phyloP scores from a whole-genome alignment of 345 rosid genomes.

The Hibiscus mutabilis region DNA sequence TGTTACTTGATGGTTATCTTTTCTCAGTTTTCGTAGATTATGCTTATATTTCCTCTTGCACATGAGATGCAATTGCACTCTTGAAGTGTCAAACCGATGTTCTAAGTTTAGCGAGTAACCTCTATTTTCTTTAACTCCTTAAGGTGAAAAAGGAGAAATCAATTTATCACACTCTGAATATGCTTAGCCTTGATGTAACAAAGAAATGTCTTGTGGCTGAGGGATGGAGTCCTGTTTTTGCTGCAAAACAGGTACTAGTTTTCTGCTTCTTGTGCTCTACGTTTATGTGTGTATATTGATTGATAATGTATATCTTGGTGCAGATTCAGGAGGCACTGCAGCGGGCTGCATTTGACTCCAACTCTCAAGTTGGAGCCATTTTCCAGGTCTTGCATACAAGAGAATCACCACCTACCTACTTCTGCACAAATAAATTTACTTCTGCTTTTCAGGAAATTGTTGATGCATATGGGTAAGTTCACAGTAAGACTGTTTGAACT shows the following conservation, averaged over 20 bases:
- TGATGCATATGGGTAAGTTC: constrained; percentile 91
- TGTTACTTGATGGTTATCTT: constrained; percentile 5
- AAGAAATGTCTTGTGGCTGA: constrained; percentile 94
- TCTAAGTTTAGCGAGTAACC: not conserved
- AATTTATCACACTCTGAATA: constrained; percentile 75
- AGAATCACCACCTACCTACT: constrained; percentile 89
- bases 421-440: constrained; percentile 83
- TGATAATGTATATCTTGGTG: constrained; percentile 21
- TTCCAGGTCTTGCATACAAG: constrained; percentile 76
- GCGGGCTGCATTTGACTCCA: constrained; percentile 87
- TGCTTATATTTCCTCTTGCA: not conserved
- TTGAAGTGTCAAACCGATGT: not conserved
- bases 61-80: not conserved
- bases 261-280: constrained; percentile 5
- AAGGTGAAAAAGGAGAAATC: constrained; percentile 94
- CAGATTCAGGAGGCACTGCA: constrained; percentile 96
- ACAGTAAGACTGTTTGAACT: constrained; percentile 8
- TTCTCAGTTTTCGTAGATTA: not conserved
- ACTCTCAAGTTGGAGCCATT: constrained; percentile 90
- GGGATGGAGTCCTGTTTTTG: constrained; percentile 95
- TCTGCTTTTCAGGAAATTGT: constrained; percentile 94
- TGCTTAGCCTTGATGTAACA: constrained; percentile 97
- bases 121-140: constrained; percentile 12
- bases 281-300: not conserved
- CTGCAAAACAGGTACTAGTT: constrained; percentile 60